These are phyloP conservation scores for Cyclotella baltica DNA, from an alignment of 108 stramenopile species.

Conservation along the genomic window DNA sequence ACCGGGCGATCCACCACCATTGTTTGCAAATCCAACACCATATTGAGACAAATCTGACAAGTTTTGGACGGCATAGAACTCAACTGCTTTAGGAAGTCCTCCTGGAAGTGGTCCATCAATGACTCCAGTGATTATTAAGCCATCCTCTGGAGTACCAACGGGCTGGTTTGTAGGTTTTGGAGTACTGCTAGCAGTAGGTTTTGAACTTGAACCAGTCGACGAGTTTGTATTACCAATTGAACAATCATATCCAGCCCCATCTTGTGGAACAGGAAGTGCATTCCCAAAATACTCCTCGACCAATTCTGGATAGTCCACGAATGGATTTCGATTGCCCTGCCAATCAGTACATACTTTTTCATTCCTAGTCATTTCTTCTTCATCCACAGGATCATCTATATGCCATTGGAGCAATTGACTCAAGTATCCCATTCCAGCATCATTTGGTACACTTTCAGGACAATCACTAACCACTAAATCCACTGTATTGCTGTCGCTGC, in stretches of 20 bases:
- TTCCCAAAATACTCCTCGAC: constrained; percentile 43
- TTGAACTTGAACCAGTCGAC: background rate
- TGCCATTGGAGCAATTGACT: constrained; percentile 78
- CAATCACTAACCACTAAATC: constrained; percentile 48
- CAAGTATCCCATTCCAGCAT: constrained; percentile 61
- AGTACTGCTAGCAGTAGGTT: background rate
- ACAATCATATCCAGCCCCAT: constrained; percentile 42
- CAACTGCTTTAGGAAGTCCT: constrained; percentile 34
- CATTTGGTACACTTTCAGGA: constrained; percentile 39
- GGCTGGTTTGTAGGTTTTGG: background rate
- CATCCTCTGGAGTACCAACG: background rate
- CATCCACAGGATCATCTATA: constrained; percentile 66
- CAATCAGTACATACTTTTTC: constrained; percentile 61
- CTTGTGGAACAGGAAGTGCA: background rate
- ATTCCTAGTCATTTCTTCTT: constrained; percentile 69
- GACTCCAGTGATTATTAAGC: constrained; percentile 34
- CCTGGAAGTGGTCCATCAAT: constrained; percentile 36
- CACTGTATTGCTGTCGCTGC: constrained; percentile 34
- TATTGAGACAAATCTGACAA: constrained; percentile 34
- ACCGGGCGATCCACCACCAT: constrained; percentile 26
- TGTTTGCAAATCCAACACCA: constrained; percentile 40
- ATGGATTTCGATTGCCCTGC: constrained; percentile 89
- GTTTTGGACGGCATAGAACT: constrained; percentile 26
- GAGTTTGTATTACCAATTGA: background rate
- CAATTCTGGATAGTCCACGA: constrained; percentile 81